Conservation (phyloP, 306 rosid genomes). For the Biancaea sappan region DNA sequence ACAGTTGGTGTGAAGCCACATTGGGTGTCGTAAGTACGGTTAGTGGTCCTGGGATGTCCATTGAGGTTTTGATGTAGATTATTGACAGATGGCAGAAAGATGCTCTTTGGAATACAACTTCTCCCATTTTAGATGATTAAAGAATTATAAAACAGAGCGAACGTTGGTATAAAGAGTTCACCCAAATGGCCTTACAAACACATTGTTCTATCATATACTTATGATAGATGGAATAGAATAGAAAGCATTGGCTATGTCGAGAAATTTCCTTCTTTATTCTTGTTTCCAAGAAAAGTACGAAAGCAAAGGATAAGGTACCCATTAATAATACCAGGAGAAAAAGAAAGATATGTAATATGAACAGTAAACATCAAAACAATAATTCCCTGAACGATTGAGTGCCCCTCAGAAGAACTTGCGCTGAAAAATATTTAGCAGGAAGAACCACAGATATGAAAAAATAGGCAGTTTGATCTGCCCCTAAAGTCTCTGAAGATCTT, state of each 20-base stretch:
- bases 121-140: background rate
- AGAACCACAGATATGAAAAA: background rate
- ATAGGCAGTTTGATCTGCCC: background rate
- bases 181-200: background rate
- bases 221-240: background rate
- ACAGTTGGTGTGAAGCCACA: slow-evolving; percentile 5
- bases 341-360: background rate
- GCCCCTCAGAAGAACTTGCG: background rate
- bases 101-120: background rate
- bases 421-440: background rate
- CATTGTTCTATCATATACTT: background rate
- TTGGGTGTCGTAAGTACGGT: background rate
- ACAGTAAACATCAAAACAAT: background rate
- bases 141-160: background rate
- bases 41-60: background rate
- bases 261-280: background rate
- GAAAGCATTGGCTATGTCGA: background rate
- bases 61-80: slow-evolving; percentile 15
- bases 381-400: background rate
- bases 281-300: background rate
- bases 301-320: background rate
- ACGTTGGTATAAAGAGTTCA: background rate
- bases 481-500: background rate
- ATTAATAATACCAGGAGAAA: background rate
- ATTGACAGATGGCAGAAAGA: slow-evolving; percentile 6